These are phyloP conservation scores for Neospora caninum DNA, from an alignment of 169 alveolate genomes.

Conservation along the genomic window DNA sequence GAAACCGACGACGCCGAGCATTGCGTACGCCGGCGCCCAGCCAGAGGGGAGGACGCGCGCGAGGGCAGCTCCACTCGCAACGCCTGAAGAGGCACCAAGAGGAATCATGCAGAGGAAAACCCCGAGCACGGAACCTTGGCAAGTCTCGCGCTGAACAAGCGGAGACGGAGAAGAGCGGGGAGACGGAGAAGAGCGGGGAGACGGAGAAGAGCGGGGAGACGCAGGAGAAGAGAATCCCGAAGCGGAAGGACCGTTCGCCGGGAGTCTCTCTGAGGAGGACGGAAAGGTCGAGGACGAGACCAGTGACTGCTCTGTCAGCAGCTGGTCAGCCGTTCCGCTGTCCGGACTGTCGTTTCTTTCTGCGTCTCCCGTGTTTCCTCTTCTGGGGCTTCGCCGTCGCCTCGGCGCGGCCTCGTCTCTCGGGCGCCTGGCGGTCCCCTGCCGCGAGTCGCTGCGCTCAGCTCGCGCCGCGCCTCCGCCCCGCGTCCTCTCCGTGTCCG, in stretches of 20 bases:
- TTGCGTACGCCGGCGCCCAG: conserved; percentile 25
- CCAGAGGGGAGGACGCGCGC: background rate
- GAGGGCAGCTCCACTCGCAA: background rate
- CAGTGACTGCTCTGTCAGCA: too few species aligned
- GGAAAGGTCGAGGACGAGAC: too few species aligned
- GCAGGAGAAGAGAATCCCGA: background rate
- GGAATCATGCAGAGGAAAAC: conserved; percentile 20
- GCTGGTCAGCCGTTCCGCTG: too few species aligned
- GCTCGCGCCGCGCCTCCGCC: background rate
- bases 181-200: background rate
- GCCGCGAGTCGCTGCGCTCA: background rate
- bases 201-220: background rate
- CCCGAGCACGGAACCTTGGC: background rate
- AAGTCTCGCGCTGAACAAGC: background rate
- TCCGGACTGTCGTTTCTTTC: too few species aligned
- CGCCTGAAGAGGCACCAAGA: background rate
- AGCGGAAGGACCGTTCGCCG: background rate
- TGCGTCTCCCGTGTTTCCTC: background rate
- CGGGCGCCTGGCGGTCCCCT: background rate
- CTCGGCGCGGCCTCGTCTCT: background rate
- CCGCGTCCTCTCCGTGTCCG: background rate
- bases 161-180: background rate
- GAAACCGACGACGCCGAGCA: background rate
- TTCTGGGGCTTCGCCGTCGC: background rate
- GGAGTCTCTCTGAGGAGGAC: too few species aligned